Conservation (phyloP, 2,329 filamentous ascomycete genomes). For the Penicillium sp. region DNA sequence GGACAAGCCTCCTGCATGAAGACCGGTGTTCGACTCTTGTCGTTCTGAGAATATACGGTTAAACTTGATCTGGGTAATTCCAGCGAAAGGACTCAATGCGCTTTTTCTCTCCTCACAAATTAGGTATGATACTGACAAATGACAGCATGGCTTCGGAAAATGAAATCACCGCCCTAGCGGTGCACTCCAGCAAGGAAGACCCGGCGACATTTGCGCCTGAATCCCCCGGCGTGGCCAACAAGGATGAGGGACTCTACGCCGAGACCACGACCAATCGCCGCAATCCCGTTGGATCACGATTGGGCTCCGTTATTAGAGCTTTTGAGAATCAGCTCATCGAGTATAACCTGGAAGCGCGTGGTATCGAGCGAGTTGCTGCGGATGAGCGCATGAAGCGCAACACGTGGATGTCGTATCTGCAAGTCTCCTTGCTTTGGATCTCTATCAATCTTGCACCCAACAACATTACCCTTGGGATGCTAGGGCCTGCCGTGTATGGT, state of each 20-base stretch:
- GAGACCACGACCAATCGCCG: constrained; percentile 9
- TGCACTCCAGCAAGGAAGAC: constrained; percentile 19
- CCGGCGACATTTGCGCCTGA: constrained; percentile 8
- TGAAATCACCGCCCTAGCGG: constrained; percentile 25
- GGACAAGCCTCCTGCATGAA: constrained; percentile 32
- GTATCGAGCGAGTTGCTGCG: constrained; percentile 51
- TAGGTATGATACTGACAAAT: constrained; percentile 17
- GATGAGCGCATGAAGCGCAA: constrained; percentile 48
- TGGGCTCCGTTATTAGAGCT: constrained; percentile 25
- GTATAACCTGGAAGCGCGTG: constrained; percentile 49
- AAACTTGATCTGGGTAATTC: constrained; percentile 41
- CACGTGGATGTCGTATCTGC: constrained; percentile 46
- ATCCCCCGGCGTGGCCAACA: constrained; percentile 11
- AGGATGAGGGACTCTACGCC: constrained; percentile 13
- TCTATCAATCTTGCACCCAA: constrained; percentile 56
- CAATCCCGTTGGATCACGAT: constrained; percentile 19
- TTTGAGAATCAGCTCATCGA: constrained; percentile 37
- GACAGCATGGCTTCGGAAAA: constrained; percentile 28
- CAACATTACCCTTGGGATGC: constrained; percentile 57
- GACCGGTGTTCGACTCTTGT: constrained; percentile 35
- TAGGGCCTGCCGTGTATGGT: constrained; percentile 51
- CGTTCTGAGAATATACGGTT: constrained; percentile 41
- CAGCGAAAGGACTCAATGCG: constrained; percentile 40
- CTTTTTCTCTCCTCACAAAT: constrained; percentile 15
- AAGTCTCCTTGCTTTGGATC: constrained; percentile 53